A percentile compares a stretch with the other conserved stretches of the same genome.
Conservation (phyloP, 1,284 basidiomycete genomes). For the Vanrija humicola region DNA sequence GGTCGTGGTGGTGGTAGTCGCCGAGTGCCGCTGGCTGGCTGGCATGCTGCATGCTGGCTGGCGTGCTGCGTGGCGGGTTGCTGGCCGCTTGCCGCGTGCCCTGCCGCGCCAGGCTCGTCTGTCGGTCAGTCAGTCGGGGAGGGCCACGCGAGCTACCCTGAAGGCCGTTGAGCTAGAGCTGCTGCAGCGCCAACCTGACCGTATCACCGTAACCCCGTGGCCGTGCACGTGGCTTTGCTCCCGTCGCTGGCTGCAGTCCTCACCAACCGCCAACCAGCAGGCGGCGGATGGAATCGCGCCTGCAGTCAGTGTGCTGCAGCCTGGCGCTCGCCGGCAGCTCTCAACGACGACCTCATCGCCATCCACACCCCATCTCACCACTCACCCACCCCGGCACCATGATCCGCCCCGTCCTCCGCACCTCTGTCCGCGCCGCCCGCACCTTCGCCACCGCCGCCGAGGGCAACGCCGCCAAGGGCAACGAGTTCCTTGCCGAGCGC, state of each 20-base stretch:
- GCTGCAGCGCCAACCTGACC: not conserved
- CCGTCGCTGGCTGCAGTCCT: too few relatives aligned
- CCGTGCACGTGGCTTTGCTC: too few relatives aligned
- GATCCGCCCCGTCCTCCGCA: conserved; percentile 17
- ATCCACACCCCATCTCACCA: conserved; percentile 7
- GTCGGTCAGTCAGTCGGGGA: not conserved
- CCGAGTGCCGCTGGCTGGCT: not conserved
- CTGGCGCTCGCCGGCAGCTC: not conserved
- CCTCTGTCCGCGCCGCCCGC: conserved; percentile 19
- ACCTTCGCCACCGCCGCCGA: conserved; percentile 13
- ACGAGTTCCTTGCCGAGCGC: conserved; percentile 38
- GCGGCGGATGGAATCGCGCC: conserved; percentile 2
- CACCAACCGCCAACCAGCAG: too few relatives aligned
- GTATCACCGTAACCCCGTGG: not conserved
- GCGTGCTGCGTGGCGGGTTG: too few relatives aligned
- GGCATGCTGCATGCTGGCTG: too few relatives aligned
- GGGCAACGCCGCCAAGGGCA: conserved; percentile 15
- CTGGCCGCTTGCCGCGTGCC: not conserved
- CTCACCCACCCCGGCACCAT: conserved; percentile 12
- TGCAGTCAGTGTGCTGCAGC: not conserved
- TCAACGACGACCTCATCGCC: not conserved
- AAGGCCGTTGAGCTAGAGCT: not conserved
- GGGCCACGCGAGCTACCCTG: not conserved
- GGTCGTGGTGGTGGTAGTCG: not conserved
- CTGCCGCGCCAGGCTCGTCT: not conserved